A percentile compares a stretch with the other conserved stretches of the same genome.
Evolutionary conservation across 2,329 filamentous ascomycete species (phyloP).

Genomic region (Blastomyces silverae): DNA sequence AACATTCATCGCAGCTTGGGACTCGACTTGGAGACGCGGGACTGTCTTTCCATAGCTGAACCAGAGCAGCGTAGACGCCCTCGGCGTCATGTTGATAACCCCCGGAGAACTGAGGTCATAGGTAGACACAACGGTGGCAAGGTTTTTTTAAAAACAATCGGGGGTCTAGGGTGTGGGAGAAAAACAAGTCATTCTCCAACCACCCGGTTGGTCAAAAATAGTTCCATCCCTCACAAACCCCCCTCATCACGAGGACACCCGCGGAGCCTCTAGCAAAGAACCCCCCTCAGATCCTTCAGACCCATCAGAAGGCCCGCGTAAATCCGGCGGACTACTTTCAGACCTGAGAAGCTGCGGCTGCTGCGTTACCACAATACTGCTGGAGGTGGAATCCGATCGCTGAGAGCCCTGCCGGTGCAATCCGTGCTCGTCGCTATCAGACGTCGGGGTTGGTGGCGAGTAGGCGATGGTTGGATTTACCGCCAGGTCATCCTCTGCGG

Average conservation of each 20-base stretch:
- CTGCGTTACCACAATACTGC: slow-evolving; percentile 7
- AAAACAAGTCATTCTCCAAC: background rate
- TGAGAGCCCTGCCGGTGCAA: slow-evolving; percentile 16
- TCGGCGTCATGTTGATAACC: background rate
- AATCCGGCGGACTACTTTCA: slow-evolving; percentile 19
- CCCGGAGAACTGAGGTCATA: background rate
- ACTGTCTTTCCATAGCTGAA: background rate
- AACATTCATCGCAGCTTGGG: background rate
- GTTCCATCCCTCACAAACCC: background rate
- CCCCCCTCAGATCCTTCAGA: slow-evolving; percentile 5
- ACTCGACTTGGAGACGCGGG: background rate
- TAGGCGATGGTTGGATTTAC: slow-evolving; percentile 34
- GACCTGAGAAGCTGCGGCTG: slow-evolving; percentile 10
- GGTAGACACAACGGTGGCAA: background rate
- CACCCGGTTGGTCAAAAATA: background rate
- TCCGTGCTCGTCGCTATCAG: slow-evolving; percentile 23
- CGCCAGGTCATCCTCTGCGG: slow-evolving; percentile 18
- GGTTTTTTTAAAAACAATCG: background rate
- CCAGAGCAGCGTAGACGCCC: background rate
- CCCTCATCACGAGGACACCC: slow-evolving; percentile 1
- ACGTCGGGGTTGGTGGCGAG: slow-evolving; percentile 36
- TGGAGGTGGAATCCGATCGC: slow-evolving; percentile 15
- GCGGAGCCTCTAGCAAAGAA: slow-evolving; percentile 1
- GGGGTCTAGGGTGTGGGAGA: background rate
- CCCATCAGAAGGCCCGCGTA: slow-evolving; percentile 10